Percentiles rank a stretch among this genome's conserved stretches.
Conservation (phyloP, 768 basidiomycete genomes). For the Trametes sanguinea region DNA sequence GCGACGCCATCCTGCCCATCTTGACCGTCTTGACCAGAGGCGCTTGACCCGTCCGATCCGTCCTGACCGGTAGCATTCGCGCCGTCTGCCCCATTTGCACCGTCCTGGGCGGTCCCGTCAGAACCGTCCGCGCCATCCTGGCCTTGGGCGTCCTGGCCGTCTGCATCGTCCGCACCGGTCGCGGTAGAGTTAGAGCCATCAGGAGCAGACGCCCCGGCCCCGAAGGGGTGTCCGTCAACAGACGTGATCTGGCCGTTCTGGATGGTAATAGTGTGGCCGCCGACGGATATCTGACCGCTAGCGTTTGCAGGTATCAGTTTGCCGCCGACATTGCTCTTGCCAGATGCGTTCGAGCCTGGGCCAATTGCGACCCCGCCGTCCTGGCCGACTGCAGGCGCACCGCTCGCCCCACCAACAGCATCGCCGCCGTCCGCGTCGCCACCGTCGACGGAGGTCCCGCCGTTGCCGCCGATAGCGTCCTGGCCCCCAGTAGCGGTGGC, state of each 20-base stretch:
- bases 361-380: not conserved
- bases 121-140: not conserved
- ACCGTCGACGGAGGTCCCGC: not conserved
- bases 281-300: not conserved
- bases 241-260: slow-evolving; percentile 6
- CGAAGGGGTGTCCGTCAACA: slow-evolving; percentile 1
- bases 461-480: not conserved
- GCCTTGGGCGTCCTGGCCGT: not conserved
- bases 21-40: too few relatives aligned
- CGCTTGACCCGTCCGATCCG: not conserved
- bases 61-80: not conserved
- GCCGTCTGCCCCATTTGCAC: not conserved
- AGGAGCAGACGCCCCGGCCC: not conserved
- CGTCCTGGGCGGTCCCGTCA: too few relatives aligned
- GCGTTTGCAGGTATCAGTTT: not conserved
- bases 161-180: not conserved
- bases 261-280: slow-evolving; percentile 6
- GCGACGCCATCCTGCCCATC: not conserved
- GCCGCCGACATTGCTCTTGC: not conserved
- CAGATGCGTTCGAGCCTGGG: not conserved
- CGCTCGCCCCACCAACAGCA: not conserved
- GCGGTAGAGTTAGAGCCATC: too few relatives aligned
- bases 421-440: not conserved
- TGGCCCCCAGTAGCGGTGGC: not conserved
- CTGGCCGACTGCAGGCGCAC: not conserved